phyloP scores from a whole-genome alignment of 148 eudicot genomes.

The Spergularia bocconei region DNA sequence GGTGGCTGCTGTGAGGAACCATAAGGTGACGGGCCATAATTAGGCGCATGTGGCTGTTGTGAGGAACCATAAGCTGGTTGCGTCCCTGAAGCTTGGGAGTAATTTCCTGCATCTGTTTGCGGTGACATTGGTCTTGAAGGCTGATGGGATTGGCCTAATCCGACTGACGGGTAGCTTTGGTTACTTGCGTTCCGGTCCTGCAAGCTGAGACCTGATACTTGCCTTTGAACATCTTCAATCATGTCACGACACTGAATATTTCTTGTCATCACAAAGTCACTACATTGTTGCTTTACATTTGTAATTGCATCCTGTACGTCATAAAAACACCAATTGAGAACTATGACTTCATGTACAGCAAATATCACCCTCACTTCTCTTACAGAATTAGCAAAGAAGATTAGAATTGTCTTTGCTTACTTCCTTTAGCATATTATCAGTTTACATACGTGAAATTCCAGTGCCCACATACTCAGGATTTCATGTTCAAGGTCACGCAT shows the following conservation, averaged over 20 bases:
- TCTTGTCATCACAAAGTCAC: constrained; percentile 94
- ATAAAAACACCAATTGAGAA: constrained; percentile 13
- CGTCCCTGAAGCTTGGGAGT: constrained; percentile 45
- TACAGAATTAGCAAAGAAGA: neutral
- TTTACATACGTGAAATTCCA: neutral
- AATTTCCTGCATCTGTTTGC: constrained; percentile 39
- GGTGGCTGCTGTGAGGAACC: constrained; percentile 20
- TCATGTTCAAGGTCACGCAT: neutral
- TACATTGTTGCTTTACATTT: constrained; percentile 84
- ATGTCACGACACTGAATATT: constrained; percentile 93
- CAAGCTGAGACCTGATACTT: constrained; percentile 77
- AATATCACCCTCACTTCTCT: no score
- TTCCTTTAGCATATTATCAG: neutral
- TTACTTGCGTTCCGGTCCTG: constrained; percentile 57
- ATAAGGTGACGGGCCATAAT: constrained; percentile 14
- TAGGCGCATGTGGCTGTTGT: constrained; percentile 12
- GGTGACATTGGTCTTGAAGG: constrained; percentile 51
- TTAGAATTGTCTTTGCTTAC: neutral
- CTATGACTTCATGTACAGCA: no score
- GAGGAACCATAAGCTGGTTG: constrained; percentile 52
- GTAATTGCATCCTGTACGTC: constrained; percentile 82
- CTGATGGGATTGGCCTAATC: constrained; percentile 46
- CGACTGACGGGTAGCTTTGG: constrained; percentile 58
- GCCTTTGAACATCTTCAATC: constrained; percentile 85
- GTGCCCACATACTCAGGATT: neutral